Evolutionary conservation across 1,139 yeast species (phyloP), one percentile per base, ranked within the genome.

Genomic region (Geotrichum klebahnii): DNA sequence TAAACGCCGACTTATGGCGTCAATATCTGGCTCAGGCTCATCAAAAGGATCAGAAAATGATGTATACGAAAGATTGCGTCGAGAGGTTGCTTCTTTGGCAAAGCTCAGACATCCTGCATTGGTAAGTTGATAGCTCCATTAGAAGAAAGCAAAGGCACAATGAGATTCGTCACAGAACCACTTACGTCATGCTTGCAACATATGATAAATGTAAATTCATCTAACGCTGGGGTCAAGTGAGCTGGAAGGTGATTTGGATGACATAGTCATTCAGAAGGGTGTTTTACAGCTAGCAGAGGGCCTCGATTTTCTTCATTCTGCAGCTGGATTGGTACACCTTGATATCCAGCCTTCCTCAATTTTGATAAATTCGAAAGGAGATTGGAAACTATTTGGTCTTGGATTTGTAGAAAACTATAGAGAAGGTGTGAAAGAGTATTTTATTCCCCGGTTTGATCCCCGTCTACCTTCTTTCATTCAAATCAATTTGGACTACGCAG

Each of bases 341-440:
- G 87, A 89, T 58, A 60, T 94, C 29, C 83, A 82, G 57, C 98
- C 98, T 0, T 71, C 78, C 12, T 80, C 96, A 0, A 74, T 92
- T 0, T 78, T 83, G 54, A 76, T 92, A 23, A 90, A 85, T 57
- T 82, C 80, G 37, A 89, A 84, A 58, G 94, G 95, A 1, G 98
- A 92, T 67, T 94, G 97, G 97, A 92, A 90, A 66, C 66, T 92
- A 2, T 78, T 84, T 6, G 97, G 97, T 0, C 76, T 85, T 56
- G 78, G 78, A 45, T 84, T 84, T 59, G 66, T 86, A 24, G 64
- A 65, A 41, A 59, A 54, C 33, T 61, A 54, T 42, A 60, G 62
- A 17, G 81, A 65, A 26, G 57, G 61, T 22, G 64, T 72, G 8
- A 20, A 16, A 2, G 81, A 78, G 51, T 81, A 72, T 58, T 82